Conservation (phyloP, 345 rosid species). For the Arabis hirsuta region DNA sequence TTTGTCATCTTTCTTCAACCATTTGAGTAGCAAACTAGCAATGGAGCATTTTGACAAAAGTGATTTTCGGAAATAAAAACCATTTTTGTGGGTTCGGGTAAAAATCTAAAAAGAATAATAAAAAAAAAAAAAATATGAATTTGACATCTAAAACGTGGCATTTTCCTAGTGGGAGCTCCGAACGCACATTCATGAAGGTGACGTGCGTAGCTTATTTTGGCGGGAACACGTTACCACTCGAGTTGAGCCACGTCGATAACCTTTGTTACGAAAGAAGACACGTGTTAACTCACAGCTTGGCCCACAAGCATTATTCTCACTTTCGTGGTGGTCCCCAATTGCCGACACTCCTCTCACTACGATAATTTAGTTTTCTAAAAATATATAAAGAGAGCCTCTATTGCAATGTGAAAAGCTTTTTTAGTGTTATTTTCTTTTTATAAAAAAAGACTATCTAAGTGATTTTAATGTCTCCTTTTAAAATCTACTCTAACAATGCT, state of each 20-base stretch:
- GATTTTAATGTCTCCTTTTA: background rate
- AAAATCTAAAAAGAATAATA: background rate
- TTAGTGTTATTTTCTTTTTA: background rate
- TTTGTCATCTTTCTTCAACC: no score
- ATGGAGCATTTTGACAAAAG: no score
- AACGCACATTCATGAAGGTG: conserved; percentile 35
- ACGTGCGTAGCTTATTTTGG: conserved; percentile 25
- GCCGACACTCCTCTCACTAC: conserved; percentile 38
- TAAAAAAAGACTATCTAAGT: background rate
- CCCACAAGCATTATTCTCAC: conserved; percentile 31
- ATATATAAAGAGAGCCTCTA: background rate
- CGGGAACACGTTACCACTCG: conserved; percentile 28
- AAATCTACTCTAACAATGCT: background rate
- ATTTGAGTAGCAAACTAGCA: no score
- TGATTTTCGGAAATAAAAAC: no score
- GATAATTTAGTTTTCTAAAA: background rate
- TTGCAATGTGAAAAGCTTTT: conserved; percentile 5
- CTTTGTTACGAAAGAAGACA: background rate
- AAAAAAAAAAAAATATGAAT: background rate
- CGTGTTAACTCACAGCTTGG: conserved; percentile 25
- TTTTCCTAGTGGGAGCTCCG: conserved; percentile 2
- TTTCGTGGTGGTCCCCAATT: conserved; percentile 32
- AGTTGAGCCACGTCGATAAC: conserved; percentile 17
- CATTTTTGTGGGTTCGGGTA: no score
- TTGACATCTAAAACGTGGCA: conserved; percentile 32